Evolutionary conservation across 108 stramenopile species (phyloP).

Genomic region (Pseudonitzschia multiseries): DNA sequence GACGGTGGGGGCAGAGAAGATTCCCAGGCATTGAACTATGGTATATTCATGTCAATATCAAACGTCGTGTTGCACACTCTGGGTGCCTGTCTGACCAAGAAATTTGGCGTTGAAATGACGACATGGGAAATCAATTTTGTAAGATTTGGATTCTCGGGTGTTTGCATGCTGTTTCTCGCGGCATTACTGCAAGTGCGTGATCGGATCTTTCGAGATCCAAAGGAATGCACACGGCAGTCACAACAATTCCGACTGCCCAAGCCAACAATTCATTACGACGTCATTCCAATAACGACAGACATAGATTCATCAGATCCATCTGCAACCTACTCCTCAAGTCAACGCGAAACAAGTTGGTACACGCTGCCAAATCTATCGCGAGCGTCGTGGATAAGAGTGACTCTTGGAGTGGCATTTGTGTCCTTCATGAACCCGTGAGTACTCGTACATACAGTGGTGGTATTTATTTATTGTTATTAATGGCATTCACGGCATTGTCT

Average conservation of each 20-base stretch:
- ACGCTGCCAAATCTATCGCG: slow-evolving; percentile 8
- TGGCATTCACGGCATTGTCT: background rate
- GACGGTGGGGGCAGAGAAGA: slow-evolving; percentile 1
- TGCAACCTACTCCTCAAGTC: background rate
- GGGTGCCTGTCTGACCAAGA: slow-evolving; percentile 77
- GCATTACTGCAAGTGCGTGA: background rate
- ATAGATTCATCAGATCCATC: background rate
- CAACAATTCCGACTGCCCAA: background rate
- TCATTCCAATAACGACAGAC: background rate
- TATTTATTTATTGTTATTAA: too few relatives aligned
- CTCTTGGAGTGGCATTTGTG: slow-evolving; percentile 70
- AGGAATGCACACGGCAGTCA: background rate
- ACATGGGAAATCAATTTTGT: slow-evolving; percentile 85
- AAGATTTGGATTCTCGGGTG: slow-evolving; percentile 86
- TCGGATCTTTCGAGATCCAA: background rate
- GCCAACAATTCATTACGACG: background rate
- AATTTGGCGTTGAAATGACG: slow-evolving; percentile 65
- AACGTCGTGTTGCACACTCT: slow-evolving; percentile 81
- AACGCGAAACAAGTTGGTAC: slow-evolving; percentile 18
- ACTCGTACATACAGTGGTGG: too few relatives aligned
- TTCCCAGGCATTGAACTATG: slow-evolving; percentile 25
- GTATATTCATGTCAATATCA: slow-evolving; percentile 55
- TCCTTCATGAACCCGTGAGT: slow-evolving; percentile 67
- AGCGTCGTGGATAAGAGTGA: slow-evolving; percentile 54
- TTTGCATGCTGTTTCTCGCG: slow-evolving; percentile 55